Base-by-base conservation (phyloP, 345 rosid genomes). In the Nasturtium officinale region DNA sequence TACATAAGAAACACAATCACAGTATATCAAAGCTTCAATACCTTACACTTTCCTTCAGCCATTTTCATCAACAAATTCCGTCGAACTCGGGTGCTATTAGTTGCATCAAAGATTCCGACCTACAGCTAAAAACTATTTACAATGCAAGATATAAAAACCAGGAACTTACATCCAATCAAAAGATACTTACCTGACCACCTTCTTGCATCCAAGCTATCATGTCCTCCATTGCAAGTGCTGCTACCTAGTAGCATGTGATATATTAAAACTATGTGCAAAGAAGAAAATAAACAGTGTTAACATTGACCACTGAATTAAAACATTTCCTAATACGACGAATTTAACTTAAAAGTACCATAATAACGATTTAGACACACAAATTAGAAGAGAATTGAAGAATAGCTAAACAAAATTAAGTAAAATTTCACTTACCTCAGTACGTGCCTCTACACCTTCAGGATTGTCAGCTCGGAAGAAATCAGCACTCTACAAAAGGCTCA, bases 31-130 rank as follows among this genome's bases (percentile, higher is more conserved):
- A 42, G 69, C 60, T 35, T 76, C 73, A 65, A 15, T 89, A 92
- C 99, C 99, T 96, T 96, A 87, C 99, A 96, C 43, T 85, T 96
- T 71, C 99, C 99, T 84, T 91, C 99, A 71, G 98, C 99, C 96
- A 96, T 85, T 87, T 96, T 90, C 98, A 96, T 90, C 82, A 96
- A 87, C 99, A 96, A 81, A 78, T 87, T 96, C 84, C 99, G 89
- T 76, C 99, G 81, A 54, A 45, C 77, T 67, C 95, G 85, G 73
- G 80, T 83, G 81, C 97, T 96, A 81, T 92, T 96, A 63, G 98
- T 96, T 64, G 99, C 99, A 83, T 92, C 99, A 90, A 96, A 87
- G 79, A 96, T 85, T 73, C 99, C 99, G 63, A 96, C 99, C 99
- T 96, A 81, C 61, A 84, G 52, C 33, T 26, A 68, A 43, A 63